These are phyloP conservation scores for Tilletiopsis washingtonensis DNA, from an alignment of 1,284 basidiomycete genomes.

Conservation along the genomic window DNA sequence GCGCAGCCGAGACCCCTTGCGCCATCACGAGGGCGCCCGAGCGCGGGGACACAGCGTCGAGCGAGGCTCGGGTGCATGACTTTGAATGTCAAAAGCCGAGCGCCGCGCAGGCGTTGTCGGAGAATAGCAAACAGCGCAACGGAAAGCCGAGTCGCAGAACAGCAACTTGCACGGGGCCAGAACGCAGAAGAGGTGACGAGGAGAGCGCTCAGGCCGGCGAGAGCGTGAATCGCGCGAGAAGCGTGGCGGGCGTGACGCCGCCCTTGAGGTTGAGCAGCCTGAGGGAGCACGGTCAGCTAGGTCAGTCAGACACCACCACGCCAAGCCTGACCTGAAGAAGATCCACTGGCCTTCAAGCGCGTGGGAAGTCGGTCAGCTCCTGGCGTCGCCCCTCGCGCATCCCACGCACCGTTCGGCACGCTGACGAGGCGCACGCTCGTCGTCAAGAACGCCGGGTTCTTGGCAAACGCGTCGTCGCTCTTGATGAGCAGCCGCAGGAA, in stretches of 20 bases:
- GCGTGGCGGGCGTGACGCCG: constrained; percentile 50
- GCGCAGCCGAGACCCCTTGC: too few species aligned
- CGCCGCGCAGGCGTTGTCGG: too few species aligned
- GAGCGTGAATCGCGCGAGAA: constrained; percentile 13
- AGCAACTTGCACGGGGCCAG: too few species aligned
- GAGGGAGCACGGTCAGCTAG: constrained; percentile 51
- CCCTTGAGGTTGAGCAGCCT: constrained; percentile 56
- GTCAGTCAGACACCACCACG: too few species aligned
- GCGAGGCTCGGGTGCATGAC: too few species aligned
- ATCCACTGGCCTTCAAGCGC: too few species aligned
- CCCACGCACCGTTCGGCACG: constrained; percentile 30
- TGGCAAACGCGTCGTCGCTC: constrained; percentile 31
- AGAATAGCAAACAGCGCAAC: too few species aligned
- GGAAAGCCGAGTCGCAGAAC: too few species aligned
- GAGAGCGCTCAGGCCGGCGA: neutral
- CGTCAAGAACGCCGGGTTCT: constrained; percentile 33
- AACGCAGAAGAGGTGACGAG: too few species aligned
- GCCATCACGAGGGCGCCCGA: too few species aligned
- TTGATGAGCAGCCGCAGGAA: constrained; percentile 36
- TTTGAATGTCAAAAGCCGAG: too few species aligned
- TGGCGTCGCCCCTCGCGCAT: neutral
- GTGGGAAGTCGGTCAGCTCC: neutral
- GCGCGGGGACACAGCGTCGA: too few species aligned
- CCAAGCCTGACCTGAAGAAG: constrained; percentile 9
- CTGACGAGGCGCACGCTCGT: constrained; percentile 19